These are phyloP conservation scores for Candida buenavistaensis DNA, from an alignment of 1,139 yeast genomes.

Conservation along the genomic window DNA sequence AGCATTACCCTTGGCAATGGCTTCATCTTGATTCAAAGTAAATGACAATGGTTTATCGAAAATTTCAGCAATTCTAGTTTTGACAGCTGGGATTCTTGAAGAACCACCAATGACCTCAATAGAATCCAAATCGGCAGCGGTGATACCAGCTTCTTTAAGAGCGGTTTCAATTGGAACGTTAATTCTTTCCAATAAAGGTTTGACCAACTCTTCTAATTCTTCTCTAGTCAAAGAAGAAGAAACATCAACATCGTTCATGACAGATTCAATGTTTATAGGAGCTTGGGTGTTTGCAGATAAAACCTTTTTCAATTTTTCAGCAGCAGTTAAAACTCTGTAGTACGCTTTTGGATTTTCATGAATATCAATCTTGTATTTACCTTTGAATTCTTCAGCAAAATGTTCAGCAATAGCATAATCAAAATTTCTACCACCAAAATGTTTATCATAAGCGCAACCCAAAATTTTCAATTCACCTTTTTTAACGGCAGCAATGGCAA, in stretches of 20 bases:
- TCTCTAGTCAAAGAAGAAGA: constrained; percentile 88
- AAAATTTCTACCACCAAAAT: constrained; percentile 97
- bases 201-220: constrained; percentile 85
- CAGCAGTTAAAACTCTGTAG: constrained; percentile 86
- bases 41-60: constrained; percentile 88
- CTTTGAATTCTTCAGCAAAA: constrained; percentile 88
- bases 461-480: constrained; percentile 94
- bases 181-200: constrained; percentile 77
- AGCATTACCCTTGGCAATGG: constrained; percentile 98
- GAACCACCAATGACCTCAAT: constrained; percentile 98
- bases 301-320: constrained; percentile 94
- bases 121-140: constrained; percentile 75
- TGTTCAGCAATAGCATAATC: constrained; percentile 93
- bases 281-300: constrained; percentile 94
- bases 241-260: constrained; percentile 96
- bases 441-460: constrained; percentile 91
- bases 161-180: constrained; percentile 80
- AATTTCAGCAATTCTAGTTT: constrained; percentile 74
- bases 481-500: constrained; percentile 86
- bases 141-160: constrained; percentile 73
- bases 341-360: constrained; percentile 91
- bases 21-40: constrained; percentile 98
- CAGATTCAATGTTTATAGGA: constrained; percentile 92
- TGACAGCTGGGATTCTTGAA: constrained; percentile 94
- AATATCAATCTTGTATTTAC: constrained; percentile 91